Percentiles rank a stretch among this genome's conserved stretches.
phyloP scores from a whole-genome alignment of 1,284 basidiomycete genomes.

The Leccinum solheimii region DNA sequence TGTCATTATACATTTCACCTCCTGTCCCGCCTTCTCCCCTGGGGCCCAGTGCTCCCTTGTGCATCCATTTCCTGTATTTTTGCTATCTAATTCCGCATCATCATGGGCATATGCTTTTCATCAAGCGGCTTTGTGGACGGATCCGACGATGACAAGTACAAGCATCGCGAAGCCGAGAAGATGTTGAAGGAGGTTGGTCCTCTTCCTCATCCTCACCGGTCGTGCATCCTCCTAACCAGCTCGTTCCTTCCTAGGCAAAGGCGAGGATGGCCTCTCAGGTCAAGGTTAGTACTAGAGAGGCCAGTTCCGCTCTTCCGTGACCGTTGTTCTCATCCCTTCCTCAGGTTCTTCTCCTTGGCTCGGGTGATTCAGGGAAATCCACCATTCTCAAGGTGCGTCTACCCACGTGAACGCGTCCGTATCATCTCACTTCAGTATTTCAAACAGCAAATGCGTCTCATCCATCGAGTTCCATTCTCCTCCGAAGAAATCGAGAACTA shows the following conservation, averaged over 20 bases:
- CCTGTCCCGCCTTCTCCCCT: neutral
- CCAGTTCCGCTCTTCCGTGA: neutral
- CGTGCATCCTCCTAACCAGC: neutral
- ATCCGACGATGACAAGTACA: constrained; percentile 60
- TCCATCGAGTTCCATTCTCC: constrained; percentile 79
- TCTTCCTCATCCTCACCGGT: neutral
- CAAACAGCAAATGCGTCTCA: constrained; percentile 84
- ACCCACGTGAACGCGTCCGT: constrained; percentile 3
- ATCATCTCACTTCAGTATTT: neutral
- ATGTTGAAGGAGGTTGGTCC: constrained; percentile 58
- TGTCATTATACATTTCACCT: constrained; percentile 1
- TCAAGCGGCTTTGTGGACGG: constrained; percentile 52
- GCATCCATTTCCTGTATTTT: constrained; percentile 4
- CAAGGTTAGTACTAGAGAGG: constrained; percentile 54
- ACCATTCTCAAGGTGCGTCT: constrained; percentile 80
- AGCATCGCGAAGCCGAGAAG: constrained; percentile 69
- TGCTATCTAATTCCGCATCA: constrained; percentile 1
- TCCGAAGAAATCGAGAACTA: constrained; percentile 75
- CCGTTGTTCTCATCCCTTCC: constrained; percentile 9
- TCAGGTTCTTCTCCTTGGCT: constrained; percentile 85
- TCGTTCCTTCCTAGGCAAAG: constrained; percentile 51
- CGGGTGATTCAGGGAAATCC: constrained; percentile 93
- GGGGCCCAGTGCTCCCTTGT: constrained; percentile 21
- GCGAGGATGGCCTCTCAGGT: constrained; percentile 71
- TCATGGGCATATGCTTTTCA: constrained; percentile 80